Percentiles rank a stretch among this genome's conserved stretches.
phyloP scores from a whole-genome alignment of 108 stramenopile species.

The Fragilariopsis cylindrus region DNA sequence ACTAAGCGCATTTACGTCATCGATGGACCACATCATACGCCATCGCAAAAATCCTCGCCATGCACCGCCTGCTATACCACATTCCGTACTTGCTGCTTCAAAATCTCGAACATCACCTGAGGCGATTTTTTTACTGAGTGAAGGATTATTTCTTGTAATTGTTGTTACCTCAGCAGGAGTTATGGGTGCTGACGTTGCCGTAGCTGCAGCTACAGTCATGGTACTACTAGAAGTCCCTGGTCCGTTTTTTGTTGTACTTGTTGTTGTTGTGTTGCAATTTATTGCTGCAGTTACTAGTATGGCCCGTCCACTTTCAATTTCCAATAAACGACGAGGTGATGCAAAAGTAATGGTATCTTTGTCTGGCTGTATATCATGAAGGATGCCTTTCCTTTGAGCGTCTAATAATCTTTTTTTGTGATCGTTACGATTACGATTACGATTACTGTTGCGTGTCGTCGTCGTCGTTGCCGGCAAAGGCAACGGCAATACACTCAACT shows the following conservation, averaged over 20 bases:
- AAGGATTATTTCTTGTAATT: not conserved
- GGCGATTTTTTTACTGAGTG: slow-evolving; percentile 8
- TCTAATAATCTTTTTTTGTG: not conserved
- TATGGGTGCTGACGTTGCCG: slow-evolving; percentile 5
- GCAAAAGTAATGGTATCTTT: slow-evolving; percentile 21
- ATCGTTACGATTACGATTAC: too few species aligned
- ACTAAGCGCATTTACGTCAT: slow-evolving; percentile 28
- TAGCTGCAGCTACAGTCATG: not conserved
- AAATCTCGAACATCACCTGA: slow-evolving; percentile 19
- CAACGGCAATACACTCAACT: slow-evolving; percentile 19
- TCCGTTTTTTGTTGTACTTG: not conserved
- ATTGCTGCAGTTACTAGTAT: slow-evolving; percentile 23
- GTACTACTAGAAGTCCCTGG: slow-evolving; percentile 21
- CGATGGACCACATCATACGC: slow-evolving; percentile 14
- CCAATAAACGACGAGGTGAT: slow-evolving; percentile 28
- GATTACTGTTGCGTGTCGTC: too few species aligned
- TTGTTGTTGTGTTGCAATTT: slow-evolving; percentile 8
- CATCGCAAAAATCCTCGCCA: slow-evolving; percentile 24
- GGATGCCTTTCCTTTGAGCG: not conserved
- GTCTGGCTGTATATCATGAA: not conserved
- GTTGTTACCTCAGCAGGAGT: not conserved
- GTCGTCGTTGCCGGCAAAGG: not conserved
- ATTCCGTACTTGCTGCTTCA: slow-evolving; percentile 11
- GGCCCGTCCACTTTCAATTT: slow-evolving; percentile 36
- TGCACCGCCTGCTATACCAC: slow-evolving; percentile 23